These are phyloP conservation scores for Elaeis guineensis DNA, from an alignment of 176 grass and related monocot genomes.

Conservation along the genomic window DNA sequence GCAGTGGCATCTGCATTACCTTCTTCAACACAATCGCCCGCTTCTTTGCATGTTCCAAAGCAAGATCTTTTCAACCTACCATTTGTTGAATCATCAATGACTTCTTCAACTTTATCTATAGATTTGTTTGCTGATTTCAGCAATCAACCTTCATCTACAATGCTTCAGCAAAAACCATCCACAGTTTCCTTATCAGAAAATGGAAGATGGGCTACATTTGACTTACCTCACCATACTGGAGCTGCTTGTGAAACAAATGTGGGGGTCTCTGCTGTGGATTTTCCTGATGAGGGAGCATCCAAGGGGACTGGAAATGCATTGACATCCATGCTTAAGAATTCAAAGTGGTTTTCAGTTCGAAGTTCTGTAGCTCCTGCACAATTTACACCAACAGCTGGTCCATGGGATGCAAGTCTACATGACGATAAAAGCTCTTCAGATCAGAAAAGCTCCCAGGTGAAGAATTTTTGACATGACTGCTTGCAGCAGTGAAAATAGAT, in stretches of 20 bases:
- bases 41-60: constrained; percentile 24
- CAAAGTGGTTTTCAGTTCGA: background rate
- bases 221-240: constrained; percentile 36
- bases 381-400: constrained; percentile 8
- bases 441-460: constrained; percentile 25
- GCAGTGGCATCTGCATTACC: constrained; percentile 24
- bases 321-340: constrained; percentile 7
- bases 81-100: constrained; percentile 20
- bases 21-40: constrained; percentile 28
- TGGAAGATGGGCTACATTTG: constrained; percentile 83
- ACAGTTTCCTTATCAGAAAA: constrained; percentile 29
- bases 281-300: constrained; percentile 27
- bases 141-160: constrained; percentile 28
- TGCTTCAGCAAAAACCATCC: constrained; percentile 31
- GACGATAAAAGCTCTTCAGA: constrained; percentile 3
- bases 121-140: constrained; percentile 70
- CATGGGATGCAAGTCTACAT: constrained; percentile 4
- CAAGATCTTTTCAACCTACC: constrained; percentile 43
- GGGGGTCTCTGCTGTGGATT: constrained; percentile 27
- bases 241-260: constrained; percentile 27
- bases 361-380: constrained; percentile 4
- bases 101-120: constrained; percentile 11
- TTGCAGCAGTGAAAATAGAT: background rate
- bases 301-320: constrained; percentile 21
- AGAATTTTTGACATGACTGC: background rate